A percentile compares a stretch with the other conserved stretches of the same genome.
Evolutionary conservation across 345 rosid species (phyloP).

Genomic region (Arabidopsis suecica): DNA sequence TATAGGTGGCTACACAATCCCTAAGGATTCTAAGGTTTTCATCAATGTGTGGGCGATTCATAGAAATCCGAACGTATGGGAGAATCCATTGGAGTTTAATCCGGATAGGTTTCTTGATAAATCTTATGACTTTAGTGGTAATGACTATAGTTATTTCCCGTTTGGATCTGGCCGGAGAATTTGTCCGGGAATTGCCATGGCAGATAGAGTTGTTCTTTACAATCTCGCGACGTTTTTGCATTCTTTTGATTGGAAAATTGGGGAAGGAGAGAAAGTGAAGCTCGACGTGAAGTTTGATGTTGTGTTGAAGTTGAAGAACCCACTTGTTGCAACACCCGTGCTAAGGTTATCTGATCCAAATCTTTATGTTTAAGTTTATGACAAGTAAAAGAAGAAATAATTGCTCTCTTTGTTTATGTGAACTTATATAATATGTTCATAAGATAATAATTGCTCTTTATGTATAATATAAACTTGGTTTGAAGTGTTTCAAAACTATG

Average conservation of each 20-base stretch:
- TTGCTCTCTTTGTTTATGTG: neutral
- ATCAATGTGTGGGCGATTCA: conserved; percentile 25
- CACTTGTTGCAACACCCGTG: neutral
- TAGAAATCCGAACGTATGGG: conserved; percentile 20
- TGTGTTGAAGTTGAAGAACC: neutral
- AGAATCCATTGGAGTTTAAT: conserved; percentile 16
- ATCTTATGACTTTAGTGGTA: conserved; percentile 21
- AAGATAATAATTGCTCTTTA: no score
- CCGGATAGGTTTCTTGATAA: conserved; percentile 8
- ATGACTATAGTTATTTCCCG: conserved; percentile 7
- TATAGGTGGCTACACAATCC: conserved; percentile 10
- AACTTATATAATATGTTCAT: neutral
- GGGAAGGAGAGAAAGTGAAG: neutral
- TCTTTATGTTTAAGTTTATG: neutral
- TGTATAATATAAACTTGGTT: no score
- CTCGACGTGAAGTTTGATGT: neutral
- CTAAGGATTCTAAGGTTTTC: neutral
- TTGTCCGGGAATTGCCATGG: conserved; percentile 17
- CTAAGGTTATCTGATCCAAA: neutral
- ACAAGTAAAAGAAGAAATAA: neutral
- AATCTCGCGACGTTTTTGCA: conserved; percentile 24
- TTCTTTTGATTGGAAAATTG: conserved; percentile 12
- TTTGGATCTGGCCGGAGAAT: conserved; percentile 24
- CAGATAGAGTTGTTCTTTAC: conserved; percentile 19
- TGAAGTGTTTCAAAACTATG: no score